Evolutionary conservation across 306 rosid species (phyloP).

Genomic region (Citrullus mucosospermus): DNA sequence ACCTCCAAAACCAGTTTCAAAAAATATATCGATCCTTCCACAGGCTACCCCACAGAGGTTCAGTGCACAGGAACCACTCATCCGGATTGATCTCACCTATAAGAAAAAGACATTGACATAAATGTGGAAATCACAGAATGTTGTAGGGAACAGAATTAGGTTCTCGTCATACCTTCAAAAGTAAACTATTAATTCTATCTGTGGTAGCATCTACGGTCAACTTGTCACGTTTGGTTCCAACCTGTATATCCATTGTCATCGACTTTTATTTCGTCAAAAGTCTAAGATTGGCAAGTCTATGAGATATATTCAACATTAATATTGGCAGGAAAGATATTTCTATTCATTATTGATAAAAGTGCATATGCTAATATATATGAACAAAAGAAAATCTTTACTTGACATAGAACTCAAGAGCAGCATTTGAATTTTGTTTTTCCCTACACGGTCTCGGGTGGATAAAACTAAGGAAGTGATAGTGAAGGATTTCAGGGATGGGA

Average conservation of each 20-base stretch:
- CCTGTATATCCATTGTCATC: constrained; percentile 41
- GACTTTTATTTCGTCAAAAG: background rate
- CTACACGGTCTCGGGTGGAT: background rate
- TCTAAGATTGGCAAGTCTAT: background rate
- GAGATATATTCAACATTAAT: background rate
- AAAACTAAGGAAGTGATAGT: background rate
- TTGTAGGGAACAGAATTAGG: background rate
- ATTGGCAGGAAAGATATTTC: background rate
- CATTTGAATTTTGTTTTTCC: background rate
- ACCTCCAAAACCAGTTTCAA: constrained; percentile 71
- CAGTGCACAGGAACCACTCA: constrained; percentile 90
- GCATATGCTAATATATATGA: background rate
- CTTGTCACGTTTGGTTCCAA: constrained; percentile 71
- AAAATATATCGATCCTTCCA: constrained; percentile 83
- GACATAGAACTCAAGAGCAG: background rate
- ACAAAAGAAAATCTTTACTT: background rate
- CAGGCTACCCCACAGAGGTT: constrained; percentile 94
- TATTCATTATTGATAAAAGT: background rate
- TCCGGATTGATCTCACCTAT: constrained; percentile 91
- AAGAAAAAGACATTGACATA: constrained; percentile 2
- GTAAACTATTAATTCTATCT: constrained; percentile 60
- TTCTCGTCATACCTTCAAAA: constrained; percentile 53
- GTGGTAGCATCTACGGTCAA: constrained; percentile 52
- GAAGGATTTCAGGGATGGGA: background rate
- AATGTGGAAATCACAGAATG: constrained; percentile 4